A percentile compares a stretch with the other conserved stretches of the same genome.
Evolutionary conservation across 352 stramenopile species (phyloP).

Genomic region (Hyaloperonospora arabidopsidis): DNA sequence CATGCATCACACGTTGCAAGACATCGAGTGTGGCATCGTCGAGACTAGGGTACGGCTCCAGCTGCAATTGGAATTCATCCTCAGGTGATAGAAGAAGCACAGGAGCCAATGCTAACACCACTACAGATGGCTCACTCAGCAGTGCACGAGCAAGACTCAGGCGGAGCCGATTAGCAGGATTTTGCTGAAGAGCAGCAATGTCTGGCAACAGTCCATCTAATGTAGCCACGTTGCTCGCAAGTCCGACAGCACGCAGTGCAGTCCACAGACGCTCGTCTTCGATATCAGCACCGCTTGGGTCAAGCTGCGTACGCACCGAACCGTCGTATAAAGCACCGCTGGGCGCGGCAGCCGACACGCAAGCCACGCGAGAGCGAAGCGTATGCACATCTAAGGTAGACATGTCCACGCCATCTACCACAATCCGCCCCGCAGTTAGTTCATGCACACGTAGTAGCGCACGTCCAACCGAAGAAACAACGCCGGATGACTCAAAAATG

Average conservation of each 20-base stretch:
- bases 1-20: constrained; percentile 75
- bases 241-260: constrained; percentile 40
- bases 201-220: constrained; percentile 51
- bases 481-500: constrained; percentile 82
- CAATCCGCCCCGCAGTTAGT: constrained; percentile 78
- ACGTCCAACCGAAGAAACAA: constrained; percentile 75
- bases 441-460: constrained; percentile 92
- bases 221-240: constrained; percentile 55
- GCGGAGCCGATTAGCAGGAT: constrained; percentile 92
- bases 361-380: constrained; percentile 83
- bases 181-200: constrained; percentile 80
- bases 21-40: constrained; percentile 64
- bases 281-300: constrained; percentile 70
- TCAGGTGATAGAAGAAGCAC: constrained; percentile 19
- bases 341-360: constrained; percentile 93
- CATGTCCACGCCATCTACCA: constrained; percentile 90
- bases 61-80: constrained; percentile 12
- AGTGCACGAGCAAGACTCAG: constrained; percentile 94
- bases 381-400: constrained; percentile 73
- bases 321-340: constrained; percentile 82
- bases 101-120: constrained; percentile 63
- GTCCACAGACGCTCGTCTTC: constrained; percentile 31
- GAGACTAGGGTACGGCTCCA: constrained; percentile 13
- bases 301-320: constrained; percentile 88
- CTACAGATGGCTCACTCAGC: constrained; percentile 76